Evolutionary conservation across 768 basidiomycete genomes (phyloP).

Genomic region (Mycena galericulata): DNA sequence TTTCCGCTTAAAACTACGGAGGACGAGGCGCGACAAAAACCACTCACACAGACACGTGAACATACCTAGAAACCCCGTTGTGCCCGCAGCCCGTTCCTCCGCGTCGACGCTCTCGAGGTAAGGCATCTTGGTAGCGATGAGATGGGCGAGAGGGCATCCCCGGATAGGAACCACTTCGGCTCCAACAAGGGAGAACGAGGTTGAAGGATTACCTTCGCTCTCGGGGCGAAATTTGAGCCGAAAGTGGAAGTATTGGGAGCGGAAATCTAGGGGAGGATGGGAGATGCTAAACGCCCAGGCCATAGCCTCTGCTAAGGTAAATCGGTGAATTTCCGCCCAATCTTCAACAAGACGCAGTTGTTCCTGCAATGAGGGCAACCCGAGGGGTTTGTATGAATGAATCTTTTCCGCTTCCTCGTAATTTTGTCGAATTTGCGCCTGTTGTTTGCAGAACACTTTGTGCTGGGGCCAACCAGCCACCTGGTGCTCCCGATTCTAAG

Average conservation of each 20-base stretch:
- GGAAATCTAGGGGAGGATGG: neutral
- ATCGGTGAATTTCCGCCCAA: neutral
- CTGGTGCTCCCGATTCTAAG: neutral
- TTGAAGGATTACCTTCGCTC: neutral
- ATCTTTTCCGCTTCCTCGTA: neutral
- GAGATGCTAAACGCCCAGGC: neutral
- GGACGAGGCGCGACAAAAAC: too few relatives aligned
- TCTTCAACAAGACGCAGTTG: neutral
- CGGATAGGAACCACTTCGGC: neutral
- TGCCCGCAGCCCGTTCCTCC: neutral
- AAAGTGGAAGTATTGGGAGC: slow-evolving; percentile 5
- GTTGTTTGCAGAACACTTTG: slow-evolving; percentile 1
- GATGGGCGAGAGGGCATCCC: neutral
- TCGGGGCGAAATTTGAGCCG: slow-evolving; percentile 1
- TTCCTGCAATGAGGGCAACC: neutral
- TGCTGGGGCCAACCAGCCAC: neutral
- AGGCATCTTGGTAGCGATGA: neutral
- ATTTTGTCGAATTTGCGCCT: neutral
- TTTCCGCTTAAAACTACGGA: too few relatives aligned
- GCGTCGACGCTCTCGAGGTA: neutral
- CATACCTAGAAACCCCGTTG: neutral
- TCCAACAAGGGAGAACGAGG: neutral
- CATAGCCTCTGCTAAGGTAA: neutral
- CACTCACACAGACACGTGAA: neutral
- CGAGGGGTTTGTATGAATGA: neutral